Evolutionary conservation across 2,329 filamentous ascomycete species (phyloP), one percentile per base, ranked within the genome.

Genomic region (Monilinia polystroma): DNA sequence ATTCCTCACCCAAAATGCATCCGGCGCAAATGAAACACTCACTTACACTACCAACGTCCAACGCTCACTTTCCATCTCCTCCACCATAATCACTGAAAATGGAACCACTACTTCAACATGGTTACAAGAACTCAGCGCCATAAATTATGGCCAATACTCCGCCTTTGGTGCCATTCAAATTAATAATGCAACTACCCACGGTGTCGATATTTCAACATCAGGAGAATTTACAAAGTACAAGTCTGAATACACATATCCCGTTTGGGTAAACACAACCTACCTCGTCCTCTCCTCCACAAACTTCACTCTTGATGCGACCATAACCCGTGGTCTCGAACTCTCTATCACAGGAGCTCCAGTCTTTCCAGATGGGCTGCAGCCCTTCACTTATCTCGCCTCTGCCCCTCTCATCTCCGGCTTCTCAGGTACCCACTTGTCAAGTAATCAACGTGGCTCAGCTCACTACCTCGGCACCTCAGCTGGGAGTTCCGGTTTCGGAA

Each of bases 281-380:
- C 74, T 76, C 18, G 74, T 76, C 10, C 73, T 81, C 35, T 64
- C 79, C 35, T 80, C 80, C 18, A 77, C 80, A 1, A 80, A 83
- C 70, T 77, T 83, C 63, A 80, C 79, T n/a, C 77, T 85, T 62
- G 80, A 79, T 2, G 84, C 80, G 14, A 76, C 73, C n/a, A 76
- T 88, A 70, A 76, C 76, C 54, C 81, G 83, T 18, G 81, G 81
- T 16, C 81, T 86, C 47, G 73, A 81, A 23, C 79, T 85, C 11
- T 73, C 79, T 35, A 79, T 80, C 35, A 68, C 77, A 32, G 82
- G 82, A 5, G 73, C 77, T 11, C 76, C 82, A 1, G 80, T 85
- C 35, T 86, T 90, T 62, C 84, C 88, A 0, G 85, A 82, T 0
- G 86, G 86, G 1, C 77, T 89, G 3, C 85, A 89, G 70, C 84